These are phyloP conservation scores for Dothideomycetes sp. DNA, from an alignment of 2,329 filamentous ascomycete genomes.

Conservation along the genomic window DNA sequence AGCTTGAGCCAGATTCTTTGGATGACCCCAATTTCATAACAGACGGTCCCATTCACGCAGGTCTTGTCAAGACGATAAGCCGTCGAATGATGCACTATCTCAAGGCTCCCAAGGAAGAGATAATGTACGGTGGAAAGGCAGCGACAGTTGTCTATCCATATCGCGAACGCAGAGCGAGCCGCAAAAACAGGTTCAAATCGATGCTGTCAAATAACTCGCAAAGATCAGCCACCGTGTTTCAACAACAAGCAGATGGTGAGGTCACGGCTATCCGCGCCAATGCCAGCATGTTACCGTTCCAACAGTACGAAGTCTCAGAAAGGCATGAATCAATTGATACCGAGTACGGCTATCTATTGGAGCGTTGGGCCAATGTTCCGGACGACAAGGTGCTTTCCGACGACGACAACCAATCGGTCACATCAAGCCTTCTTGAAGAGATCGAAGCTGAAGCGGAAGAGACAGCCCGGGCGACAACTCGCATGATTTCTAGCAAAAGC, in stretches of 20 bases:
- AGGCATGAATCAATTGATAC: too few relatives aligned
- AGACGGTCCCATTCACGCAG: conserved; percentile 10
- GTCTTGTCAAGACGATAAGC: too few relatives aligned
- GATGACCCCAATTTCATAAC: conserved; percentile 16
- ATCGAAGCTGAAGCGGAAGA: conserved; percentile 32
- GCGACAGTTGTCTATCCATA: conserved; percentile 22
- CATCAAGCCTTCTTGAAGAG: conserved; percentile 31
- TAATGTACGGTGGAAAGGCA: conserved; percentile 11
- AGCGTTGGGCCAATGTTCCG: conserved; percentile 14
- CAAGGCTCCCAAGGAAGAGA: not conserved
- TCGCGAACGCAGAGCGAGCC: too few relatives aligned
- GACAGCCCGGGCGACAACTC: conserved; percentile 12
- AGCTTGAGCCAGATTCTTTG: conserved; percentile 10
- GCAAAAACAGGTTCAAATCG: too few relatives aligned
- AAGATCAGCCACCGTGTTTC: conserved; percentile 21
- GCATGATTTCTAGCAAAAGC: conserved; percentile 17
- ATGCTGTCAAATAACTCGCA: not conserved
- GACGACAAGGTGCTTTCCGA: conserved; percentile 35
- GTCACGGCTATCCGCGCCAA: conserved; percentile 18
- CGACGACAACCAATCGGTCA: not conserved
- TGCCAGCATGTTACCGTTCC: conserved; percentile 7
- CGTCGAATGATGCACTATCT: conserved; percentile 10
- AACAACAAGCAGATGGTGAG: conserved; percentile 8
- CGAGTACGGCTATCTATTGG: conserved; percentile 17
- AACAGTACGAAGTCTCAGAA: not conserved